Evolutionary conservation across 805 yeast genomes (phyloP).

Genomic region (Vanderwaltozyma yarrowii): DNA sequence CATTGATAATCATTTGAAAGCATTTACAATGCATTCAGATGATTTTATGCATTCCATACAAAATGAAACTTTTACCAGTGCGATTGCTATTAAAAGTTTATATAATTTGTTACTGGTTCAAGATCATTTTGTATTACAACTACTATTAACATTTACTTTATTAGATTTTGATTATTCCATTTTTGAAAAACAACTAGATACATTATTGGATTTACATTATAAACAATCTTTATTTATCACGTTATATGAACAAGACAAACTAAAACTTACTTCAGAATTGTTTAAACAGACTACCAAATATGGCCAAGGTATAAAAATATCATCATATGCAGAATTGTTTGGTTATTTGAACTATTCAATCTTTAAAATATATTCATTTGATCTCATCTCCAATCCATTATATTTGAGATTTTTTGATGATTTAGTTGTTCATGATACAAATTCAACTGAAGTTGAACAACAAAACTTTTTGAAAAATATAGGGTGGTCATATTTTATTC

Average conservation of each 20-base stretch:
- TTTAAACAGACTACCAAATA: conserved; percentile 16
- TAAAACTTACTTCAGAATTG: conserved; percentile 11
- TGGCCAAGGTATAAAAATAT: conserved; percentile 18
- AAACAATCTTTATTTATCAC: conserved; percentile 18
- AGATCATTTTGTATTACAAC: conserved; percentile 25
- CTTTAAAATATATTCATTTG: conserved; percentile 9
- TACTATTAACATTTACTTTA: conserved; percentile 29
- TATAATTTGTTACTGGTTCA: conserved; percentile 24
- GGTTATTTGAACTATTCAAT: conserved; percentile 10
- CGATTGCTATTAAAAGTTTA: conserved; percentile 19
- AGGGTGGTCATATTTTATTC: conserved; percentile 13
- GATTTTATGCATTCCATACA: conserved; percentile 18
- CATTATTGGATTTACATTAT: conserved; percentile 17
- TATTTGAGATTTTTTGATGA: conserved; percentile 13
- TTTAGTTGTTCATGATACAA: conserved; percentile 8
- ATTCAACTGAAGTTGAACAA: not conserved
- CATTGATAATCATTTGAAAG: conserved; percentile 20
- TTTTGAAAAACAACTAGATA: conserved; percentile 14
- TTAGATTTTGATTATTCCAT: conserved; percentile 30
- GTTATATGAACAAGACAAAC: conserved; percentile 19
- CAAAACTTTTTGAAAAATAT: conserved; percentile 11
- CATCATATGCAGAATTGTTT: conserved; percentile 17
- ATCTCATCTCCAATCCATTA: conserved; percentile 10
- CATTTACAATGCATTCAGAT: conserved; percentile 1
- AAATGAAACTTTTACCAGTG: conserved; percentile 15